These are phyloP conservation scores for Arachis monticola DNA, from an alignment of 331 rosid genomes.

Conservation along the genomic window DNA sequence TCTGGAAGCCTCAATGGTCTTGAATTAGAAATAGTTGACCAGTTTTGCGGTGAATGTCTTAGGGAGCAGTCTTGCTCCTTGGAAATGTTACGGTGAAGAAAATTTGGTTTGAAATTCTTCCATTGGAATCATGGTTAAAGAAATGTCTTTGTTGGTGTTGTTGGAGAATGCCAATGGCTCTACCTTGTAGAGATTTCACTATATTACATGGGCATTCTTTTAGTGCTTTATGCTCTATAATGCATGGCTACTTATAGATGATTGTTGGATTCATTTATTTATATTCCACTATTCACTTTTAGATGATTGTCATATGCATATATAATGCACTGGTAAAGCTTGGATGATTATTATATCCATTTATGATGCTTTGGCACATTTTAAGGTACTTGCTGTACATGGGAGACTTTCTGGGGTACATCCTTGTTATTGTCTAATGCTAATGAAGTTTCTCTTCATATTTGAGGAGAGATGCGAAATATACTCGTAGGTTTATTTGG, in stretches of 20 bases:
- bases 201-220: too few relatives aligned
- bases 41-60: slow-evolving; percentile 13
- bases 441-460: not conserved
- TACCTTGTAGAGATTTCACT: too few relatives aligned
- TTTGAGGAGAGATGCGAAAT: not conserved
- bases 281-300: too few relatives aligned
- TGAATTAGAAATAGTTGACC: slow-evolving; percentile 33
- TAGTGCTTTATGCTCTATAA: not conserved
- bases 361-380: not conserved
- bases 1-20: not conserved
- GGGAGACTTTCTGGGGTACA: too few relatives aligned
- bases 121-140: not conserved
- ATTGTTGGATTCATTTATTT: too few relatives aligned
- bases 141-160: too few relatives aligned
- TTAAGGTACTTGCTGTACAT: too few relatives aligned
- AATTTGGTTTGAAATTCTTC: slow-evolving; percentile 16
- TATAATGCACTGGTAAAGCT: not conserved
- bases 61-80: not conserved
- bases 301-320: not conserved
- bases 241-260: not conserved
- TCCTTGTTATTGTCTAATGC: not conserved
- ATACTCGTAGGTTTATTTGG: not conserved
- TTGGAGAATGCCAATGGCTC: too few relatives aligned
- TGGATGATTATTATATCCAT: not conserved
- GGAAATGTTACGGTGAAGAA: not conserved